Conservation (phyloP, 345 rosid species). For the Ricinus communis region DNA sequence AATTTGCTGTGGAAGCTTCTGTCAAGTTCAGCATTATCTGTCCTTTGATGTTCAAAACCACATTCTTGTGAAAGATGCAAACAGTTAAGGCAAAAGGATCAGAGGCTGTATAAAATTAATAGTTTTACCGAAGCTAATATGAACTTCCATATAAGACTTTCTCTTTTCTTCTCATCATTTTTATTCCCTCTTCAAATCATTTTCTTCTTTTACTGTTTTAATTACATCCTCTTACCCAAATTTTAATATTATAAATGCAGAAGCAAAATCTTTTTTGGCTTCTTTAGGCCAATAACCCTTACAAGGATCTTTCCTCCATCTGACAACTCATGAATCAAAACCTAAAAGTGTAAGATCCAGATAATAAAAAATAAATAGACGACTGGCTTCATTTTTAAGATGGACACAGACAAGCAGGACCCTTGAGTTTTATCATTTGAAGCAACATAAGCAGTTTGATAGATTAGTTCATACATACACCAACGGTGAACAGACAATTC, state of each 20-base stretch:
- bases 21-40: too few relatives aligned
- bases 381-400: neutral
- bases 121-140: too few relatives aligned
- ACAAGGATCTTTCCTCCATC: neutral
- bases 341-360: neutral
- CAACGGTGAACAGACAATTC: constrained; percentile 1
- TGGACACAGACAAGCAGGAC: neutral
- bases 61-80: too few relatives aligned
- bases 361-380: neutral
- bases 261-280: neutral
- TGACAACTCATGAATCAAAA: neutral
- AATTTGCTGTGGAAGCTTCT: too few relatives aligned
- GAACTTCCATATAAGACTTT: too few relatives aligned
- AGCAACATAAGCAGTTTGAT: neutral
- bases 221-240: too few relatives aligned
- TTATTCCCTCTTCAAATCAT: too few relatives aligned
- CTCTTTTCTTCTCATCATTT: too few relatives aligned
- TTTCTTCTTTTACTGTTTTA: too few relatives aligned
- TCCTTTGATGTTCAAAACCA: too few relatives aligned
- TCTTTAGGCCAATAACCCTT: neutral
- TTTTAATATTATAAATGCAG: neutral
- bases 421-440: neutral
- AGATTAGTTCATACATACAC: neutral
- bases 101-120: too few relatives aligned
- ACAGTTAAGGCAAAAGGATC: too few relatives aligned